Evolutionary conservation across 1,284 basidiomycete species (phyloP).

Genomic region (Hortiboletus rubellus): DNA sequence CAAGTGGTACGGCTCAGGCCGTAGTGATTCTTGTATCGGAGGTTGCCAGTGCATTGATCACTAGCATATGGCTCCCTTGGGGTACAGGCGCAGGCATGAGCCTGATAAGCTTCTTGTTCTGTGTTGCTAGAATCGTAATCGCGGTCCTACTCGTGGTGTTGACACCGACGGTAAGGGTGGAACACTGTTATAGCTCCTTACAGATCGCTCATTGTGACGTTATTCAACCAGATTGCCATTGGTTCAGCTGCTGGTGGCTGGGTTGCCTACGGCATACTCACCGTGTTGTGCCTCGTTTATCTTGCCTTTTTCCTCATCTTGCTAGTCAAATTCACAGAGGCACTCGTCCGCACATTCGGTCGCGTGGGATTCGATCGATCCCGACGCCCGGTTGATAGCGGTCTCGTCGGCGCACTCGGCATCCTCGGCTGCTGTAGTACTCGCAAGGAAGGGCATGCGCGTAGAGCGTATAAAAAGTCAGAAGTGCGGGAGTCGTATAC

Average conservation of each 20-base stretch:
- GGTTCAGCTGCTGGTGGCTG: constrained; percentile 78
- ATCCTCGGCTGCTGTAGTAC: constrained; percentile 73
- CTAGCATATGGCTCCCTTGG: constrained; percentile 95
- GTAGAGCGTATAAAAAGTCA: constrained; percentile 27
- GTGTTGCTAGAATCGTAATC: constrained; percentile 85
- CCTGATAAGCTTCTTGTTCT: constrained; percentile 87
- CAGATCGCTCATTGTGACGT: constrained; percentile 19
- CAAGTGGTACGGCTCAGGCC: constrained; percentile 87
- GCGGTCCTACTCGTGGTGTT: constrained; percentile 89
- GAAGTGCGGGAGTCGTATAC: constrained; percentile 33
- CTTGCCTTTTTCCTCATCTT: constrained; percentile 80
- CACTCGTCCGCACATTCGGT: constrained; percentile 75
- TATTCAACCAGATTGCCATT: constrained; percentile 66
- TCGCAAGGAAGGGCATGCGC: constrained; percentile 40
- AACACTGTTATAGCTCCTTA: background rate
- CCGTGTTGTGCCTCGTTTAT: constrained; percentile 86
- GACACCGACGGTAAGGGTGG: constrained; percentile 73
- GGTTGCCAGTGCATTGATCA: constrained; percentile 78
- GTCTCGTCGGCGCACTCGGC: constrained; percentile 80
- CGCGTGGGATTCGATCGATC: constrained; percentile 85
- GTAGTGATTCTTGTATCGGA: constrained; percentile 87
- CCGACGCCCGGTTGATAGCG: constrained; percentile 76
- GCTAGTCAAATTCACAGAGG: constrained; percentile 83
- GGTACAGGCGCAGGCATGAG: constrained; percentile 96
- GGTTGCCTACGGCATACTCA: constrained; percentile 90